phyloP scores from a whole-genome alignment of 495 filamentous ascomycete species.

The Rhypophila decipiens region DNA sequence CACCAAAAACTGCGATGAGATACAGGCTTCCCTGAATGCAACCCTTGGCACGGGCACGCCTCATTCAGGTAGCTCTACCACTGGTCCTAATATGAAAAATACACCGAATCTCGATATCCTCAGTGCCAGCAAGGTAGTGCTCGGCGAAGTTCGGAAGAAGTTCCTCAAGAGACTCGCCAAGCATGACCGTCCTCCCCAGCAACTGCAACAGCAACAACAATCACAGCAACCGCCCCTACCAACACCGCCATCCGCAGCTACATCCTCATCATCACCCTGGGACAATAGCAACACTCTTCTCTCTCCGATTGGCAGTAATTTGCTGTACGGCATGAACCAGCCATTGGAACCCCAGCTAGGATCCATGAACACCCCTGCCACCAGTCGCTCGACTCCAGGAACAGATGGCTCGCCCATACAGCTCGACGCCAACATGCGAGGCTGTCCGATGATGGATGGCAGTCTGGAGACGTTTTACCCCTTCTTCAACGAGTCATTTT shows the following conservation, averaged over 20 bases:
- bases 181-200: conserved; percentile 18
- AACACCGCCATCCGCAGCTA: background rate
- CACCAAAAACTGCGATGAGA: background rate
- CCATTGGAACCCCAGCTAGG: background rate
- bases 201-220: conserved; percentile 5
- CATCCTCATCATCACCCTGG: background rate
- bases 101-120: conserved; percentile 28
- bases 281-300: background rate
- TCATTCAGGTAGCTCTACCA: background rate
- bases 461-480: conserved; percentile 34
- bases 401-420: background rate
- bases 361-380: background rate
- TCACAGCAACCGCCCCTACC: background rate
- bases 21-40: background rate
- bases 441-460: conserved; percentile 43
- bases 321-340: background rate
- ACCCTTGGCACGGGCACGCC: background rate
- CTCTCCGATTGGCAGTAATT: background rate
- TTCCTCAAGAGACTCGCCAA: conserved; percentile 28
- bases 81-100: background rate
- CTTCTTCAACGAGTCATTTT: conserved; percentile 33
- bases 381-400: too few relatives aligned
- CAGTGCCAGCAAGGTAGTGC: conserved; percentile 32
- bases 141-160: conserved; percentile 33
- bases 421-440: conserved; percentile 8